Base-by-base conservation (phyloP, 2,329 filamentous ascomycete genomes). In the Aspergillus texensis region DNA sequence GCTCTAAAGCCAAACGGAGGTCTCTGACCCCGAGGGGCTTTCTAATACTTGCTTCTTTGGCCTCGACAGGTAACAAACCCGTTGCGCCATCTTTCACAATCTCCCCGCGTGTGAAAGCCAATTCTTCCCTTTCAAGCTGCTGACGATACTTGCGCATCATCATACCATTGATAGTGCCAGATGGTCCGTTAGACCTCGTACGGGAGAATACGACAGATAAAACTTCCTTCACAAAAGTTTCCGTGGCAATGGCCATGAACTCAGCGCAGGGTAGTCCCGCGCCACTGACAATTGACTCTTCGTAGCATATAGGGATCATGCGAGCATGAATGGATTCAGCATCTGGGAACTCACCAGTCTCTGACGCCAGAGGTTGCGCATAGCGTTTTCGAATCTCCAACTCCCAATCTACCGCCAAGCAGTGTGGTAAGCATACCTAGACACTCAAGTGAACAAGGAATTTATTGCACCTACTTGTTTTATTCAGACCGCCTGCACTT, bases 61-160 rank as follows among this genome's bases (percentile, higher is more conserved):
- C 87, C 77, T 97, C 93, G 41, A 93, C 81, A 0, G 94, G 94
- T 6, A 97, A 80, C 32, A 96, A 79, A 1, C 93, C 93, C 55
- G 86, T 89, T 24, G 79, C 77, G 64, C 91, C 89, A 63, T 93
- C 91, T 68, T 92, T 85, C 21, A 86, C 82, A 1, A 96, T 76
- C 70, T 94, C 91, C 5, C 93, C 93, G n/a, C 88, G 84, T 46
- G 88, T 85, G 30, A 87, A 88, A 0, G 88, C 86, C 50, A 90
- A 85, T 74, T 97, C 93, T 76, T 97, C 94, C 54, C 84, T 83
- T 60, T 88, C 87, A 12, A 97, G 83, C 74, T 92, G 91, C 63
- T 86, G 85, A 67, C 88, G 88, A 78, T 94, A 97, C 63, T 88
- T 89, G 68, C 89, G 86, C 2, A 93, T 96, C 75, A 93, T 90